Evolutionary conservation across 2,329 filamentous ascomycete species (phyloP).

Genomic region (Raffaelea albimanens): DNA sequence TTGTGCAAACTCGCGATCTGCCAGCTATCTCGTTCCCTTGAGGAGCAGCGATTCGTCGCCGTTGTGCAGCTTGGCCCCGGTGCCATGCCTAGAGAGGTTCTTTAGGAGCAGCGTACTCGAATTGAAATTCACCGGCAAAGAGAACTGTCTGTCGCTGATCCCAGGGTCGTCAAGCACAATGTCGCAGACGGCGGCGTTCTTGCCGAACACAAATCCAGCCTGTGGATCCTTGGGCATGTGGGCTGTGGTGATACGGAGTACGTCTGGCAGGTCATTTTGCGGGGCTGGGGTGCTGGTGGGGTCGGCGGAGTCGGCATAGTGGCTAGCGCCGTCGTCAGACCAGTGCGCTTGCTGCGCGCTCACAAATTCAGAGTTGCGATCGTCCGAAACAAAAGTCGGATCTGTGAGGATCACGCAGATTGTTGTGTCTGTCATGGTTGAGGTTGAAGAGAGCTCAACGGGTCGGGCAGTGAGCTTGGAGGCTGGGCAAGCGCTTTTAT

Average conservation of each 20-base stretch:
- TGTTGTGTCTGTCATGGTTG: no score
- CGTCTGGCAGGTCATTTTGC: not conserved
- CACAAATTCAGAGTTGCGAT: no score
- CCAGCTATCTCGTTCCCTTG: not conserved
- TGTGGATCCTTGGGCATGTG: not conserved
- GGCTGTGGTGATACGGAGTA: not conserved
- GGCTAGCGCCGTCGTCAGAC: not conserved
- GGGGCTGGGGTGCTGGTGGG: not conserved
- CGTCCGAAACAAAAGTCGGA: no score
- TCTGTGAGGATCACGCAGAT: no score
- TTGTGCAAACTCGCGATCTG: not conserved
- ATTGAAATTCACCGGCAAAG: not conserved
- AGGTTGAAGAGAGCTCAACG: no score
- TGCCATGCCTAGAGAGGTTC: slow-evolving; percentile 1
- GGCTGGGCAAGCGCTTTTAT: no score
- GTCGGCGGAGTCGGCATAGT: not conserved
- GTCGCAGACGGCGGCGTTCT: not conserved
- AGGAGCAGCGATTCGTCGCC: not conserved
- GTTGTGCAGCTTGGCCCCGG: not conserved
- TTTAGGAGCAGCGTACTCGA: not conserved
- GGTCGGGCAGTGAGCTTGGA: no score
- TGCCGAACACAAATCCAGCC: not conserved
- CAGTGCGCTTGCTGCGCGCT: not conserved
- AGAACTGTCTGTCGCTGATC: not conserved
- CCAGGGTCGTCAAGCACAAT: not conserved